Percentiles rank a stretch among this genome's conserved stretches.
Conservation (phyloP, 2,329 filamentous ascomycete species). For the Fusarium pininemorale region DNA sequence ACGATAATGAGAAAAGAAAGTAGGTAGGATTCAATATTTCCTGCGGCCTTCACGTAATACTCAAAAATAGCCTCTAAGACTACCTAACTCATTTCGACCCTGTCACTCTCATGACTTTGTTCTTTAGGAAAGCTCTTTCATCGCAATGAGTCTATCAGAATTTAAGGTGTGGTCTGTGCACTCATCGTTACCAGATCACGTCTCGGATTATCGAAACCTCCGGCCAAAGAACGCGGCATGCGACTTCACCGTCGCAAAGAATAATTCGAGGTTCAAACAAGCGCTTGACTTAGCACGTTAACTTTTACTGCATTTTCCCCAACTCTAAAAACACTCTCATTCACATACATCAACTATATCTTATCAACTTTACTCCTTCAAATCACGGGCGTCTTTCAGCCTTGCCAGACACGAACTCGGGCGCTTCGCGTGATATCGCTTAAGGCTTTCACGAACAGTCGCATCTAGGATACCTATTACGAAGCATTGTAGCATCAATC, state of each 20-base stretch:
- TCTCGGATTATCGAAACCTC: constrained; percentile 39
- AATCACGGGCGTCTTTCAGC: not conserved
- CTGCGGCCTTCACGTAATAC: not conserved
- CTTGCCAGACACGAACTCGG: not conserved
- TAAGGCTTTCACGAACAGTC: not conserved
- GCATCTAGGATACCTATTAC: not conserved
- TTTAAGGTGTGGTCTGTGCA: constrained; percentile 52
- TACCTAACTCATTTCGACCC: not conserved
- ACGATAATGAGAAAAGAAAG: not conserved
- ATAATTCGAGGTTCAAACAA: constrained; percentile 3
- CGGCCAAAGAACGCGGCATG: constrained; percentile 8
- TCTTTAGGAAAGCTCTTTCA: not conserved
- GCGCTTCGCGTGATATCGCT: constrained; percentile 6
- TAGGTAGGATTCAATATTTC: not conserved
- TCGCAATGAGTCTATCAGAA: constrained; percentile 1
- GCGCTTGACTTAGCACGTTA: not conserved
- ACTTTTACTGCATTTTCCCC: not conserved
- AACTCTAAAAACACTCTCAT: not conserved
- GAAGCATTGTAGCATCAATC: not conserved
- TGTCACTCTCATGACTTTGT: not conserved
- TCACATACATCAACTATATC: not conserved
- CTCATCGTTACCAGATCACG: not conserved
- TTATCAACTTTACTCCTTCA: not conserved
- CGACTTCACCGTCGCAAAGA: constrained; percentile 12
- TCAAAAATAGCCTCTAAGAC: not conserved